Percentiles rank a stretch among this genome's conserved stretches.
Evolutionary conservation across 2,329 filamentous ascomycete genomes (phyloP).

Genomic region (Trichoderma guizhouense): DNA sequence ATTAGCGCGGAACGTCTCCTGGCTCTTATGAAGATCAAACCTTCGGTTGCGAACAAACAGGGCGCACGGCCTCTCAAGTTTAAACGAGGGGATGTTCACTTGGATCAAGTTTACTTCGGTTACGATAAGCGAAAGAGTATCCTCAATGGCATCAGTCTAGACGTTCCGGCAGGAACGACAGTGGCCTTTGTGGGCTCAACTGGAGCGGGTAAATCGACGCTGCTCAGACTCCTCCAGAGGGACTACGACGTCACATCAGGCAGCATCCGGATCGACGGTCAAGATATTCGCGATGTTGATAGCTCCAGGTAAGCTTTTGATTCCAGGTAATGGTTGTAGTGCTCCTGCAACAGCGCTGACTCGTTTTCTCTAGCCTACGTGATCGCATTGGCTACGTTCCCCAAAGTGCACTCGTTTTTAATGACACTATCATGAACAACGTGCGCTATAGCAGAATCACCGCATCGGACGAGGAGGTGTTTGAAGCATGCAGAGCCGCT

Average conservation of each 20-base stretch:
- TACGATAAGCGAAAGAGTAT: slow-evolving; percentile 59
- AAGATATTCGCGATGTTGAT: slow-evolving; percentile 54
- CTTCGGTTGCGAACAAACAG: slow-evolving; percentile 52
- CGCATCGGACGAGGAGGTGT: slow-evolving; percentile 54
- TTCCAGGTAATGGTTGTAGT: not conserved
- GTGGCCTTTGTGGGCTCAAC: slow-evolving; percentile 60
- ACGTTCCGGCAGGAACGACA: slow-evolving; percentile 49
- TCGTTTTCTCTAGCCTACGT: slow-evolving; percentile 40
- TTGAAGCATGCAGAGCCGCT: slow-evolving; percentile 52
- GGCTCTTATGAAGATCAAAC: slow-evolving; percentile 56
- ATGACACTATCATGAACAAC: slow-evolving; percentile 59
- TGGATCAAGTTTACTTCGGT: slow-evolving; percentile 54
- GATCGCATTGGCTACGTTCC: slow-evolving; percentile 55
- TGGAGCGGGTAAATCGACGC: slow-evolving; percentile 57
- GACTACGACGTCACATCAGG: slow-evolving; percentile 57
- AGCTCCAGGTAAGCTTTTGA: slow-evolving; percentile 40
- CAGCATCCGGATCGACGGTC: slow-evolving; percentile 52
- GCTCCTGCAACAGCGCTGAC: slow-evolving; percentile 22
- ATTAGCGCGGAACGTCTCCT: slow-evolving; percentile 57
- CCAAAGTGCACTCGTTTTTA: slow-evolving; percentile 54
- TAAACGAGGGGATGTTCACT: slow-evolving; percentile 51
- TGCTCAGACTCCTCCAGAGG: slow-evolving; percentile 56
- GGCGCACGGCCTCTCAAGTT: slow-evolving; percentile 49
- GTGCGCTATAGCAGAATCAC: slow-evolving; percentile 54
- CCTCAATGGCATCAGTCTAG: slow-evolving; percentile 52